A percentile compares a stretch with the other conserved stretches of the same genome.
Conservation (phyloP, 169 alveolate species). For the Cryptosporidium felis region DNA sequence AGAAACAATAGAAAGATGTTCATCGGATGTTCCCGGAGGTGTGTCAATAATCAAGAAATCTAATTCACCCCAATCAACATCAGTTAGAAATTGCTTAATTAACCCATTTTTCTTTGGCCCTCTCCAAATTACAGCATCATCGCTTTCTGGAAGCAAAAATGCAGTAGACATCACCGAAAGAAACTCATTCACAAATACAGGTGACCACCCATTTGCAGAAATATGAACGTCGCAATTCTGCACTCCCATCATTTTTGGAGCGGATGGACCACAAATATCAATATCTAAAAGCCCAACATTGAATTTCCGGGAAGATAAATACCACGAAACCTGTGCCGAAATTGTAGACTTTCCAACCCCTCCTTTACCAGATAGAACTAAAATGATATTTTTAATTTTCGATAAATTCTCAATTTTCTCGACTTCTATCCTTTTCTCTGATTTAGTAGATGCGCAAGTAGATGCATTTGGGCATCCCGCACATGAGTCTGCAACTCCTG, state of each 20-base stretch:
- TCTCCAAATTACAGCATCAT: constrained; percentile 97
- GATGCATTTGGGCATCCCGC: constrained; percentile 97
- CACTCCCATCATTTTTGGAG: constrained; percentile 95
- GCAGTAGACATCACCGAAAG: constrained; percentile 97
- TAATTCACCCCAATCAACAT: constrained; percentile 96
- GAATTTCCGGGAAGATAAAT: constrained; percentile 40
- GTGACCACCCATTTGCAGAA: constrained; percentile 96
- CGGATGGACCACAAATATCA: constrained; percentile 98
- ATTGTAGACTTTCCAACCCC: constrained; percentile 99
- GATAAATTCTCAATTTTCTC: constrained; percentile 80
- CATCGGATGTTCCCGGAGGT: constrained; percentile 99
- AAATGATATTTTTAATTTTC: constrained; percentile 86
- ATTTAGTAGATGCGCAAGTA: constrained; percentile 91
- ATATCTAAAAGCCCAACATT: constrained; percentile 95
- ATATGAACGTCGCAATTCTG: constrained; percentile 92
- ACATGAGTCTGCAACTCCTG: constrained; percentile 93
- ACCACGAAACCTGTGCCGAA: constrained; percentile 91
- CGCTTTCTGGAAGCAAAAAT: constrained; percentile 90
- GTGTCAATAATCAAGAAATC: constrained; percentile 96
- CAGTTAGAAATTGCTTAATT: constrained; percentile 95
- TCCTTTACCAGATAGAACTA: constrained; percentile 98
- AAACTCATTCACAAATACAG: constrained; percentile 92
- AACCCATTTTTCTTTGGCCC: constrained; percentile 98
- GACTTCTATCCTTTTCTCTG: constrained; percentile 75
- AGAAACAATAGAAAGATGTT: constrained; percentile 92